Conservation (phyloP, 169 alveolate genomes). For the Cryptosporidium meleagridis region DNA sequence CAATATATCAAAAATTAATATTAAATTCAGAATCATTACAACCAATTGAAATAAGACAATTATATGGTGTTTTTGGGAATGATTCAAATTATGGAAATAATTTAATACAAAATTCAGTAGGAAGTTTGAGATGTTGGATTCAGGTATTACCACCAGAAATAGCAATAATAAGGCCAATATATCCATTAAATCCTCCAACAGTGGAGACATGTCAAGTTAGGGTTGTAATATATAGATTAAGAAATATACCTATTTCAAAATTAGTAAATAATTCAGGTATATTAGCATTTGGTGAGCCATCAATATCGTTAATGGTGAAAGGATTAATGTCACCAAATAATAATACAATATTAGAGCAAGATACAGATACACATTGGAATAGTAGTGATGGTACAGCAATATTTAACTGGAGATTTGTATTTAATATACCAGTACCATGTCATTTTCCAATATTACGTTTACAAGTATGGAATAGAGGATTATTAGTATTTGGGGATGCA, state of each 20-base stretch:
- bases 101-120: conserved; percentile 36
- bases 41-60: conserved; percentile 69
- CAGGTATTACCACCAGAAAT: conserved; percentile 72
- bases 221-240: conserved; percentile 56
- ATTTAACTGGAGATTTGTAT: conserved; percentile 91
- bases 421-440: conserved; percentile 86
- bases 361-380: conserved; percentile 91
- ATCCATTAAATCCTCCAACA: conserved; percentile 74
- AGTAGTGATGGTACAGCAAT: conserved; percentile 89
- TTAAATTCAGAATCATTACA: conserved; percentile 20
- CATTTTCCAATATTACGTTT: conserved; percentile 85
- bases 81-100: neutral
- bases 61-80: conserved; percentile 4
- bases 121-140: conserved; percentile 75
- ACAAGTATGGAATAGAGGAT: conserved; percentile 81
- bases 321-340: conserved; percentile 74
- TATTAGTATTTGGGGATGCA: conserved; percentile 73
- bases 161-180: conserved; percentile 63
- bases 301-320: conserved; percentile 67
- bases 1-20: conserved; percentile 47
- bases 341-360: conserved; percentile 47
- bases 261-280: conserved; percentile 63
- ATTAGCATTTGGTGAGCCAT: conserved; percentile 69
- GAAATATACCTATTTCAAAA: conserved; percentile 61
- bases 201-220: conserved; percentile 70